Evolutionary conservation across 805 yeast genomes (phyloP), one percentile per base, ranked within the genome.

Genomic region (Cyberlindnera lachancei): DNA sequence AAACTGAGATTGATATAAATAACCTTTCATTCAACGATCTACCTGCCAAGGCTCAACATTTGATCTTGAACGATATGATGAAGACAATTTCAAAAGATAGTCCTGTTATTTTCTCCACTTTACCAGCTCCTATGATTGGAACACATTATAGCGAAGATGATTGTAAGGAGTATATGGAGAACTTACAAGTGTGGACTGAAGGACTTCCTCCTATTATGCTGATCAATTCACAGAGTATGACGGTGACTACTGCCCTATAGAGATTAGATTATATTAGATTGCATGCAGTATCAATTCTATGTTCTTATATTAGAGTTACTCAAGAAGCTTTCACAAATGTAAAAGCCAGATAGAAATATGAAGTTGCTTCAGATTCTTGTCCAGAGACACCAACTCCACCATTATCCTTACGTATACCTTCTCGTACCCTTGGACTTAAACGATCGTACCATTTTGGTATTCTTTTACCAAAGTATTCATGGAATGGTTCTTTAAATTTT

Each of bases 21-120:
- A 52, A 53, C 24, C 47, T 66, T 15, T 70, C 82, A 1, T 88
- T 88, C 58, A 82, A 86, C 52, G 92, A 84, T 40, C 57, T 90
- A n/a, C 95, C 96, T 0, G 92, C 95, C 7, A 74, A 75, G 44
- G 92, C 94, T 0, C 98, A 90, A 55, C 95, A 88, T 52, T 55
- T 90, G 31, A 80, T 92, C 30, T 61, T 92, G 44, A 90, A 90
- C 54, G 95, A 86, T 44, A 62, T 90, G 38, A 88, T 90, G 95
- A 59, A 59, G 28, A 62, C 62, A 15, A 56, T 72, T 17, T 85
- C 95, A 1, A 58, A 62, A 6, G 59, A 63, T 15, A 75, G 95
- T 0, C 85, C 77, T 3, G 75, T 92, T 7, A 73, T 90, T 3
- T 84, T 90, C 50, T 78, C 96, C 0, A 92, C 97, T 0, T 61